Evolutionary conservation across 192 early-diverging fungal species (phyloP), one percentile per base, ranked within the genome.

Genomic region (Backusella parvicylindrica): DNA sequence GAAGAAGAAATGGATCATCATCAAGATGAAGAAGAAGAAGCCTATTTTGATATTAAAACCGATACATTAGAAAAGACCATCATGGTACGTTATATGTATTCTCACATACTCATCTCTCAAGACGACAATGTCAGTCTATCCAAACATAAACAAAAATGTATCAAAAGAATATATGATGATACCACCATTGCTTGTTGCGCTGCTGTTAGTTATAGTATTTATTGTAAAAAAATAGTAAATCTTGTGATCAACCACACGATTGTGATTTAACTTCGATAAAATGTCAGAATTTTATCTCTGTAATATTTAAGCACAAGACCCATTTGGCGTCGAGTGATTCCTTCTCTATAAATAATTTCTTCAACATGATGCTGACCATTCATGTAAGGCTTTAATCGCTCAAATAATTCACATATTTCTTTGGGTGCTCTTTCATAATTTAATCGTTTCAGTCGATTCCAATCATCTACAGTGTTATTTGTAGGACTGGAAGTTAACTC

Each of bases 341-440:
- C 87, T 75, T 92, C 88, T 18, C 86, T 81, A 68, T 88, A 93
- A 66, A 90, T 75, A 53, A 95, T 95, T 73, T 95, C 94, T 74
- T 95, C 93, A 6, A 93, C 82, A 74, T 92, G 90, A 77, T 89
- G 87, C 65, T 90, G 86, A 1, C 94, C 94, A 79, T 90, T 86
- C 76, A 95, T 90, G 71, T 95, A 95, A 21, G 88, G 89, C 28
- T 89, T 84, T 68, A 95, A 79, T 47, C 89, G 83, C 60, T 86
- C 75, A 79, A 94, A 92, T 32, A 92, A 49, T 9, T 80, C 76
- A 1, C 80, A 73, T 8, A 89, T 83, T 47, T 88, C 86, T 43
- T 82, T 82, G 0, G 89, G 86, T 6, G 91, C 79, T 84, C 84
- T 38, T 72, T 76, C 53, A 73, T 77, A 28, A 85, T 82, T 88